Percentiles rank a stretch among this genome's conserved stretches.
These are phyloP conservation scores for Datisca glomerata DNA, from an alignment of 306 rosid genomes.

Conservation along the genomic window DNA sequence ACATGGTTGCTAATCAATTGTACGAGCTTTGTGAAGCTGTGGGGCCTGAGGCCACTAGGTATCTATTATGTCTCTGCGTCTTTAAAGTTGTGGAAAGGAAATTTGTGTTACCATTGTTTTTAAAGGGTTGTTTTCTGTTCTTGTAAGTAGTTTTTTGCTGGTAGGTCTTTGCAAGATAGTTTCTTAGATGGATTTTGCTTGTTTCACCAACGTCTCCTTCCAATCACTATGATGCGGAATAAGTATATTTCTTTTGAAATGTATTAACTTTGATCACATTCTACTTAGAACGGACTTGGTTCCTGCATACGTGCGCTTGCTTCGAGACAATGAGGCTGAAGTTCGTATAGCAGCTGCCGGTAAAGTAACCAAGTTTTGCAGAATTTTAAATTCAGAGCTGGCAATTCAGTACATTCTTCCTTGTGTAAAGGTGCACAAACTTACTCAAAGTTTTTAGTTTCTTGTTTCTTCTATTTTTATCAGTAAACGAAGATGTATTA, in stretches of 20 bases:
- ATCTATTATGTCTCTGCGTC: conserved; percentile 3
- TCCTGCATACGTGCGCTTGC: conserved; percentile 90
- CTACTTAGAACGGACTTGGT: conserved; percentile 65
- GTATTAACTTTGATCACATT: conserved; percentile 17
- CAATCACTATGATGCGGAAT: too few species aligned
- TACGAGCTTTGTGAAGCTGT: conserved; percentile 97
- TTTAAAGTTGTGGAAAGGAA: too few species aligned
- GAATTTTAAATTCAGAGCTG: conserved; percentile 77
- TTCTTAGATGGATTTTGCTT: too few species aligned
- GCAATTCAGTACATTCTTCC: conserved; percentile 94
- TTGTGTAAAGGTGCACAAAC: conserved; percentile 71
- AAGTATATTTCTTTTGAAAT: too few species aligned
- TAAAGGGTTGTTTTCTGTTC: too few species aligned
- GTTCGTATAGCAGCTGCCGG: conserved; percentile 99
- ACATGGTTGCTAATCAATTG: conserved; percentile 97
- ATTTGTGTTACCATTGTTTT: too few species aligned
- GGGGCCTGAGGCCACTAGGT: conserved; percentile 96
- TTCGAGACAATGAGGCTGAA: conserved; percentile 97
- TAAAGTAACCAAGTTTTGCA: conserved; percentile 89
- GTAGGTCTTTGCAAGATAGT: too few species aligned
- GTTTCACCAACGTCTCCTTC: too few species aligned
- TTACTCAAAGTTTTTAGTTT: conserved; percentile 6
- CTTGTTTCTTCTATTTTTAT: too few species aligned
- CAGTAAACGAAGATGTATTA: too few species aligned
- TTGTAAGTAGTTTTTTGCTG: too few species aligned